Percentiles rank a stretch among this genome's conserved stretches.
Evolutionary conservation across 1,284 basidiomycete species (phyloP).

Genomic region (Amylostereum chailletii): DNA sequence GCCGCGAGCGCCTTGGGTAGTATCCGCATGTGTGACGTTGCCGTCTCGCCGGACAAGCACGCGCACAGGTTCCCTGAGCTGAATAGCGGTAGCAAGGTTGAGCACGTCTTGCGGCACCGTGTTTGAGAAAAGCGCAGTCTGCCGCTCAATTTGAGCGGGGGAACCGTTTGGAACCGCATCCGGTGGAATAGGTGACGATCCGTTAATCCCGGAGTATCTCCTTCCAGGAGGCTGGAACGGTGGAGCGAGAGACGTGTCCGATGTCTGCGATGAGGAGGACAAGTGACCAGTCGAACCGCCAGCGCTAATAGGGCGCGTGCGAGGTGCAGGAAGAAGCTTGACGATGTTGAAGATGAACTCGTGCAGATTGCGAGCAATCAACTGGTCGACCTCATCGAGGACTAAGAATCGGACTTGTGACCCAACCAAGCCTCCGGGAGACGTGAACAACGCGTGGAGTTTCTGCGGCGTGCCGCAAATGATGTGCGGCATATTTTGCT

Average conservation of each 20-base stretch:
- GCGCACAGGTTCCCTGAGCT: conserved; percentile 89
- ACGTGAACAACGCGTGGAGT: conserved; percentile 87
- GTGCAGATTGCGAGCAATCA: conserved; percentile 93
- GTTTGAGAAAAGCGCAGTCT: conserved; percentile 94
- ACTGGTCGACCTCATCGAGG: conserved; percentile 94
- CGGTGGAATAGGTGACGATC: conserved; percentile 31
- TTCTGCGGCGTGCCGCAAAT: conserved; percentile 97
- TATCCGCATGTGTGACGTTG: conserved; percentile 67
- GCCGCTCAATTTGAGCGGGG: conserved; percentile 59
- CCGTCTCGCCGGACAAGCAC: conserved; percentile 96
- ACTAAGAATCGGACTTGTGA: conserved; percentile 87
- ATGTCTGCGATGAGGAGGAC: conserved; percentile 26
- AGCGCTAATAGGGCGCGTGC: conserved; percentile 51
- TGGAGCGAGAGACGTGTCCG: conserved; percentile 40
- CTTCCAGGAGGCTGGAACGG: conserved; percentile 43
- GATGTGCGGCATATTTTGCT: conserved; percentile 89
- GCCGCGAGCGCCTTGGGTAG: conserved; percentile 68
- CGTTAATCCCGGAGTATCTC: conserved; percentile 45
- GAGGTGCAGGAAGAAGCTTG: conserved; percentile 79
- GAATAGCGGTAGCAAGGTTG: conserved; percentile 81
- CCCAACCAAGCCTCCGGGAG: conserved; percentile 65
- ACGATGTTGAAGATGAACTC: conserved; percentile 92
- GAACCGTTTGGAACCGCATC: conserved; percentile 24
- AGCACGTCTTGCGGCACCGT: conserved; percentile 91
- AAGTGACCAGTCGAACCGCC: conserved; percentile 28